Evolutionary conservation across 805 yeast species (phyloP), one percentile per base, ranked within the genome.

Genomic region (Metschnikowia gelsemii): DNA sequence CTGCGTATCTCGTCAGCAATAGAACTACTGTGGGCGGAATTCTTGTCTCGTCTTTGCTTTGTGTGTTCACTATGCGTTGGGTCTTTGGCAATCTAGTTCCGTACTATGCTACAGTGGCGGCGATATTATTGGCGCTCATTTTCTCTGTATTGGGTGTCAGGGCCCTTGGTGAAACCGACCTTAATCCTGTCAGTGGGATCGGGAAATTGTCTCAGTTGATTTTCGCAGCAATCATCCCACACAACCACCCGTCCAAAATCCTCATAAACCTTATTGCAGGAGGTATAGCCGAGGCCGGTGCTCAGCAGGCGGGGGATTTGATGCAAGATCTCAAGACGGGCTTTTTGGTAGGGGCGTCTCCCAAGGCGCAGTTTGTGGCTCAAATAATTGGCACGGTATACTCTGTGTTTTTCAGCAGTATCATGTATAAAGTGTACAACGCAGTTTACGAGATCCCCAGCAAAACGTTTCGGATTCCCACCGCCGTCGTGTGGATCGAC

Each of bases 291-390:
- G 99, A 91, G 66, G 97, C 98, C 0, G 98, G 98, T 7, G 96
- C 99, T 2, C 98, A 93, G 66, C 99, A 91, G 64, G 97, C 98
- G 2, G 98, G 99, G 22, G 99, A 91, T 64, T 71, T 91, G 57
- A 87, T 93, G 96, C 99, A 91, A 67, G 98, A 93, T 64, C 71
- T 91, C 52, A 93, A 93, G 61, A 90, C 99, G 0, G 98, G 98
- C 0, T 91, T 87, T 62, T 63, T 91, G 39, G 57, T 91, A 2
- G 96, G 95, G 12, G 97, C 98, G 0, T 85, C 96, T 0, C 96
- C 96, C 13, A 77, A 75, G 47, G 95, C 95, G 3, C 99, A 93
- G 63, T 90, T 93, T 54, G 58, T 80, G 16, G 98, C 97, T 0
- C 98, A 93, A 63, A 51, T 89, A 11, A 76, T 89, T 29, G 99